phyloP scores from a whole-genome alignment of 352 stramenopile species.

The Stramenopiles sp. region DNA sequence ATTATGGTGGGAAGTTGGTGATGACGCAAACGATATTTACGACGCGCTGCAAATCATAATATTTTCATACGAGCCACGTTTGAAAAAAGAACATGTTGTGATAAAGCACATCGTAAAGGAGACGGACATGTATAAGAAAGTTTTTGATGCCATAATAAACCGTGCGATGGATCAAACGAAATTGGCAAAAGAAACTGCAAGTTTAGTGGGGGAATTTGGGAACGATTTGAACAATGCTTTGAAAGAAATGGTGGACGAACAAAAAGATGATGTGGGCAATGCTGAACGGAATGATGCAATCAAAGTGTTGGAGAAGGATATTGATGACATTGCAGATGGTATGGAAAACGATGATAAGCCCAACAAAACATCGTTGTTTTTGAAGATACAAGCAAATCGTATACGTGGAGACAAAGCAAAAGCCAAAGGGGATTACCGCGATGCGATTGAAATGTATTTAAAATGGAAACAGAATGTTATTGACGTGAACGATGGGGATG shows the following conservation, averaged over 20 bases:
- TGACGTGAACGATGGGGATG: neutral
- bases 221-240: neutral
- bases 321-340: neutral
- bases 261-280: neutral
- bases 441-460: neutral
- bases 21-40: neutral
- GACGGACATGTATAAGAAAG: neutral
- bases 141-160: neutral
- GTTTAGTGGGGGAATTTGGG: neutral
- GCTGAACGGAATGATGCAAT: neutral
- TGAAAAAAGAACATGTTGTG: neutral
- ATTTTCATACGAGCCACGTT: neutral
- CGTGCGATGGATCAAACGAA: neutral
- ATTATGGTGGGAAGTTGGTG: neutral
- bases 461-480: neutral
- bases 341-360: neutral
- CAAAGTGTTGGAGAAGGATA: neutral
- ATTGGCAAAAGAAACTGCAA: neutral
- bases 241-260: neutral
- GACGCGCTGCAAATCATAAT: neutral
- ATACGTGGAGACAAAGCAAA: neutral
- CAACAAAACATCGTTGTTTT: neutral
- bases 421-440: neutral
- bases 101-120: neutral
- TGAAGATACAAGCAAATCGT: neutral